Conservation (phyloP, 108 stramenopile genomes). For the Parietichytrium sp. region DNA sequence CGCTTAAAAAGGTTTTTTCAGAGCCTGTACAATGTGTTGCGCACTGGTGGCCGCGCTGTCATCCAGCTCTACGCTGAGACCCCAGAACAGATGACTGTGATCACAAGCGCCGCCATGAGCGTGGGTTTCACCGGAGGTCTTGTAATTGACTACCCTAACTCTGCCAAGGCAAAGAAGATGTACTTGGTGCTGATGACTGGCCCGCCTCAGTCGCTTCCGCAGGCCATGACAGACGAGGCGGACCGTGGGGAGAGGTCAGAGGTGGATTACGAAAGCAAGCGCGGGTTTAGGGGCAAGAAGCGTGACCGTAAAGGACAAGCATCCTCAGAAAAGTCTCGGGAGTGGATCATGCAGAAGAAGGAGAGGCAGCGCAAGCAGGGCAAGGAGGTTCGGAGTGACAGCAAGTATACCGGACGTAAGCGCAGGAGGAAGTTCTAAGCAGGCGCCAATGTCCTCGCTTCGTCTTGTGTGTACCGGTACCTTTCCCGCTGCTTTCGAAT, state of each 20-base stretch:
- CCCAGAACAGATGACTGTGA: conserved; percentile 89
- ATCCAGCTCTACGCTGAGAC: conserved; percentile 98
- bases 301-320: conserved; percentile 50
- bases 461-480: too few species aligned
- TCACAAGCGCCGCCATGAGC: conserved; percentile 82
- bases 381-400: conserved; percentile 84
- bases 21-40: conserved; percentile 83
- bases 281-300: conserved; percentile 10
- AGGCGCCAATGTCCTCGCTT: too few species aligned
- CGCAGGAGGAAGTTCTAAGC: conserved; percentile 88
- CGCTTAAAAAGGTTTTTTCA: conserved; percentile 92
- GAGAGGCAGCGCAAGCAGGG: conserved; percentile 87
- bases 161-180: conserved; percentile 98
- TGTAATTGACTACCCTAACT: conserved; percentile 99
- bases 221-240: conserved; percentile 53
- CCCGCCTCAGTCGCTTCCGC: conserved; percentile 68
- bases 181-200: conserved; percentile 94
- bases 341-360: conserved; percentile 97
- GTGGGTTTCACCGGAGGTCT: conserved; percentile 95
- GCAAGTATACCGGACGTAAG: conserved; percentile 93
- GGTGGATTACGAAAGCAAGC: neutral
- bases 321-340: conserved; percentile 77
- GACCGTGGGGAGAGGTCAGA: conserved; percentile 22
- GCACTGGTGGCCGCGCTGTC: conserved; percentile 87
- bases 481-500: too few species aligned